These are phyloP conservation scores for Echium plantagineum DNA, from an alignment of 257 asterid species.

Conservation along the genomic window DNA sequence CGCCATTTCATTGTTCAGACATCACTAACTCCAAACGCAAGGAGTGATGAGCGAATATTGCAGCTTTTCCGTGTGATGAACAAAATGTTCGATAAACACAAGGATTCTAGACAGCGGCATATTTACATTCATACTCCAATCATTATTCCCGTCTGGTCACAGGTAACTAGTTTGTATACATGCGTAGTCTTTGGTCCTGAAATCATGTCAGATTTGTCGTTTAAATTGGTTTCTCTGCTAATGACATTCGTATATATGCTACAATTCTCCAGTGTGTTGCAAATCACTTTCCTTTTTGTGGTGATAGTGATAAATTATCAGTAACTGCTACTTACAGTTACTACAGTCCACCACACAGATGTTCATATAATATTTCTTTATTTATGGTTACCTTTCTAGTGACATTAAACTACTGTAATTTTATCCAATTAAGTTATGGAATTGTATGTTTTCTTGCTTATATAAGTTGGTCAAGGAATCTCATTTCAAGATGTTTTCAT, in stretches of 20 bases:
- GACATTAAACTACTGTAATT: too few species aligned
- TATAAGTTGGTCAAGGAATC: neutral
- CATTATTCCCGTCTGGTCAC: conserved; percentile 99
- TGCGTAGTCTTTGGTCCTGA: neutral
- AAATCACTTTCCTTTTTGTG: too few species aligned
- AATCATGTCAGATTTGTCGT: too few species aligned
- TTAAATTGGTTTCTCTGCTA: too few species aligned
- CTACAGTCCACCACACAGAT: too few species aligned
- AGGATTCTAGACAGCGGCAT: conserved; percentile 96
- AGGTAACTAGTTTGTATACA: conserved; percentile 37
- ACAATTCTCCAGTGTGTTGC: too few species aligned
- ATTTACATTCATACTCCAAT: conserved; percentile 92
- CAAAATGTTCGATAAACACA: conserved; percentile 94
- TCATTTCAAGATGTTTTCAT: conserved; percentile 1
- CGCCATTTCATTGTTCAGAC: conserved; percentile 98
- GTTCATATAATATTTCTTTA: too few species aligned
- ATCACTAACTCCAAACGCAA: conserved; percentile 97
- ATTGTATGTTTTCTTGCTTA: neutral
- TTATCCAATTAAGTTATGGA: neutral
- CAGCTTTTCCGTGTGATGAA: conserved; percentile 98
- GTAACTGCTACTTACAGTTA: too few species aligned
- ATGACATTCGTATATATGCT: too few species aligned
- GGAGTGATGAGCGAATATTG: conserved; percentile 97
- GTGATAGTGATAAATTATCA: too few species aligned
- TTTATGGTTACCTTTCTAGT: too few species aligned